These are phyloP conservation scores for Notholithocarpus densiflorus DNA, from an alignment of 306 rosid genomes.

Conservation along the genomic window DNA sequence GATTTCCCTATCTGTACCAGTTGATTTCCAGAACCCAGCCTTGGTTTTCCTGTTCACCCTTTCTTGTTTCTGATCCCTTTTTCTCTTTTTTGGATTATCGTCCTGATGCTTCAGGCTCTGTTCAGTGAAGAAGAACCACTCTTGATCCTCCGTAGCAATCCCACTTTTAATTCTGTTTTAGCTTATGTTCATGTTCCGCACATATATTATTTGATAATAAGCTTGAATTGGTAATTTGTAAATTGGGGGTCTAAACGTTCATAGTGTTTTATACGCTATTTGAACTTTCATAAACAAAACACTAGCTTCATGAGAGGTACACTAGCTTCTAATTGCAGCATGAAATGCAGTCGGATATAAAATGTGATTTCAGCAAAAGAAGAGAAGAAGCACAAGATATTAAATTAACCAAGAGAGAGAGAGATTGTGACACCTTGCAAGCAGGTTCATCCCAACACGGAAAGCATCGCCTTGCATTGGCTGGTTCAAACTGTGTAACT, in stretches of 20 bases:
- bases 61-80: conserved; percentile 13
- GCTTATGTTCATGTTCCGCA: too few species aligned
- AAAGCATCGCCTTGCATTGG: conserved; percentile 95
- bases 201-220: too few species aligned
- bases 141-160: conserved; percentile 69
- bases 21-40: conserved; percentile 91
- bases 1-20: conserved; percentile 83
- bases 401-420: background rate
- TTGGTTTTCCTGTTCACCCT: conserved; percentile 73
- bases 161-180: too few species aligned
- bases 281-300: too few species aligned
- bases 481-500: conserved; percentile 95
- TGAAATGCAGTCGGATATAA: background rate
- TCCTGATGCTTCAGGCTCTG: conserved; percentile 83
- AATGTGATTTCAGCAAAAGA: background rate
- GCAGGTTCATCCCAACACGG: conserved; percentile 99
- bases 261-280: too few species aligned
- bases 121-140: conserved; percentile 96
- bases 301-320: background rate
- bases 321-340: background rate
- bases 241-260: too few species aligned
- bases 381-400: background rate
- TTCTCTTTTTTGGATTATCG: conserved; percentile 11
- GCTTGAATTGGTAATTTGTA: too few species aligned
- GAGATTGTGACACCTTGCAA: conserved; percentile 68